Evolutionary conservation across 441 rosid species (phyloP), one percentile per base, ranked within the genome.

Genomic region (Gossypium aridum): DNA sequence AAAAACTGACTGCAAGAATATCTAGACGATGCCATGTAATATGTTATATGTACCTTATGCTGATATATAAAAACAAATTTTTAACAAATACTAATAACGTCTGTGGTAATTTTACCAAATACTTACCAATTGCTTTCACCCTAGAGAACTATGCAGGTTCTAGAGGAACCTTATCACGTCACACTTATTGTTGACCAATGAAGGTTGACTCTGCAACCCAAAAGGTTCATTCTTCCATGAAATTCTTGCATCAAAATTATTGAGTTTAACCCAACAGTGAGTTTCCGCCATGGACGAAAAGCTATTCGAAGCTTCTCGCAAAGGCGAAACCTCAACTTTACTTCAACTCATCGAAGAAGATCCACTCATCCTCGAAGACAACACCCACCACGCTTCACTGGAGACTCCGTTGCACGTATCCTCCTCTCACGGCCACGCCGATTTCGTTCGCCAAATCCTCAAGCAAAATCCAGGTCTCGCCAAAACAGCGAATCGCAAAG

Each of bases 271-370:
- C 37, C 37, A 31, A 31, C 37, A 5, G 37, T 1, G 37, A 47
- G 47, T 31, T 31, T 16, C 47, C 47, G 10, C 16, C n/a, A 54
- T 43, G 69, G 59, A 71, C 6, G 74, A 71, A 55, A 34, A 54
- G 37, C 37, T 71, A 26, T 71, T 71, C 47, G 66, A 71, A 22
- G 75, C 75, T 71, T 71, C 55, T 39, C 23, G 75, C n/a, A 57
- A 59, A 43, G 72, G 65, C 3, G 16, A 59, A 39, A 61, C 12
- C 16, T 25, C 60, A 19, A 16, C 61, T 53, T 43, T 25, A 60
- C 17, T 43, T 65, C 34, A 62, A 8, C 76, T 61, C 17, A 9
- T 61, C 1, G 60, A 61, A 43, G 69, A 73, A 26, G 76, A 73
- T 10, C 76, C 76, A 23, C 17, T 73, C 12, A 47, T 73, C 31